Evolutionary conservation across 2,329 filamentous ascomycete genomes (phyloP).

Genomic region (Cadophora luteo-olivacea): DNA sequence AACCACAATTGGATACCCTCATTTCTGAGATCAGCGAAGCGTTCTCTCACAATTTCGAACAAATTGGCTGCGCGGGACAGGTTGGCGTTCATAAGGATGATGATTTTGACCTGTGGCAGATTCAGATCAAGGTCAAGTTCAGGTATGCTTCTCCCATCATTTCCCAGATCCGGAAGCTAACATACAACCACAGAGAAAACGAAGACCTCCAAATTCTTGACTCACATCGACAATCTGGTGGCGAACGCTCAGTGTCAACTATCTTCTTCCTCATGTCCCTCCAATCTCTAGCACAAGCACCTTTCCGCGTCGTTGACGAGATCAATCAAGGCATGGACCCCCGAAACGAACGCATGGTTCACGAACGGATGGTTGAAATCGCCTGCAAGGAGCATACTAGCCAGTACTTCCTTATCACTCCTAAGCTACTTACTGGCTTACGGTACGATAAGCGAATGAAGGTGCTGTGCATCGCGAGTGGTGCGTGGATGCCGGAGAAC

Average conservation of each 20-base stretch:
- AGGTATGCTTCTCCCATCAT: conserved; percentile 59
- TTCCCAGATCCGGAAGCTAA: conserved; percentile 22
- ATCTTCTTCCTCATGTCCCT: conserved; percentile 99
- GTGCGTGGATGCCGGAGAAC: conserved; percentile 71
- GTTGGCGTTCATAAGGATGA: conserved; percentile 87
- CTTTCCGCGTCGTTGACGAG: conserved; percentile 98
- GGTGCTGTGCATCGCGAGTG: conserved; percentile 91
- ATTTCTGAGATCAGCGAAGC: conserved; percentile 85
- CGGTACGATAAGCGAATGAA: conserved; percentile 91
- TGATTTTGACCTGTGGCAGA: conserved; percentile 92
- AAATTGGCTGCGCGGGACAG: conserved; percentile 93
- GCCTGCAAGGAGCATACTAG: conserved; percentile 83
- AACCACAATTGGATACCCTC: conserved; percentile 80
- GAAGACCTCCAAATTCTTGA: conserved; percentile 86
- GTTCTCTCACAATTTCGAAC: conserved; percentile 91
- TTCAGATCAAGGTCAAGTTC: conserved; percentile 95
- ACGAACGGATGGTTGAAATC: conserved; percentile 97
- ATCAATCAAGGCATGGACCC: conserved; percentile 99
- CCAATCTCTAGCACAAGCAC: conserved; percentile 89
- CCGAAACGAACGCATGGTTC: conserved; percentile 96
- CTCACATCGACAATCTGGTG: conserved; percentile 92
- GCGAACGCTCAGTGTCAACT: conserved; percentile 93
- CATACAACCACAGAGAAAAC: conserved; percentile 61
- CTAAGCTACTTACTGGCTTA: conserved; percentile 86
- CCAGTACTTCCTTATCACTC: conserved; percentile 96